phyloP scores from a whole-genome alignment of 2,329 filamentous ascomycete genomes.

The Coniochaeta sp. region DNA sequence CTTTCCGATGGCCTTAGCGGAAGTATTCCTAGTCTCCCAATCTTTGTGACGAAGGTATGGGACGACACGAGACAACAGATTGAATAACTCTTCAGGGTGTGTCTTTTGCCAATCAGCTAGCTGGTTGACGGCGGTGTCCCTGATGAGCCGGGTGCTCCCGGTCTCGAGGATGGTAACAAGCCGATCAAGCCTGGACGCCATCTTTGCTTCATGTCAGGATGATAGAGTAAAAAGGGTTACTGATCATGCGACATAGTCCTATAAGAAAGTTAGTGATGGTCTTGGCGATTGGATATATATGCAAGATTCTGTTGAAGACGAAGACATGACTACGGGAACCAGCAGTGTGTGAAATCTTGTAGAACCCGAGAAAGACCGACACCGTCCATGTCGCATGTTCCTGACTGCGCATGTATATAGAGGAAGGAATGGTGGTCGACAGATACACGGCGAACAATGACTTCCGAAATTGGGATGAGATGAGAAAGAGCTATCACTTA shows the following conservation, averaged over 20 bases:
- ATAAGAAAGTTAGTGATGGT: neutral
- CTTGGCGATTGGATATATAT: neutral
- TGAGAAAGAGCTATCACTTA: neutral
- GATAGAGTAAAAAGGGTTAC: constrained; percentile 6
- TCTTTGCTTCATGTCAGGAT: constrained; percentile 33
- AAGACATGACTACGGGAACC: neutral
- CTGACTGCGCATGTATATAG: neutral
- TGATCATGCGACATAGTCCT: constrained; percentile 14
- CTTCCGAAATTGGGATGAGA: neutral
- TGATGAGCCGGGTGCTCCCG: constrained; percentile 89
- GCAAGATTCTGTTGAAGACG: neutral
- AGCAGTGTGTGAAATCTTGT: neutral
- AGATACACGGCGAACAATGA: neutral
- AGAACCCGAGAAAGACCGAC: neutral
- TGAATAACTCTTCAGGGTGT: constrained; percentile 95
- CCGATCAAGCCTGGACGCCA: constrained; percentile 67
- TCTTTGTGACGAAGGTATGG: constrained; percentile 91
- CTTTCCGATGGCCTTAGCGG: constrained; percentile 88
- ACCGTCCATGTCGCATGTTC: neutral
- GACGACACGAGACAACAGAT: constrained; percentile 86
- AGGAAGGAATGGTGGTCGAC: neutral
- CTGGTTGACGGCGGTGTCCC: constrained; percentile 94
- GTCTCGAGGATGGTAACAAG: constrained; percentile 92
- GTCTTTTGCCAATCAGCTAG: constrained; percentile 97
- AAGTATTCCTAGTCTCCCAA: constrained; percentile 92